Evolutionary conservation across 2,329 filamentous ascomycete genomes (phyloP).

Genomic region (Botrytis galanthina): DNA sequence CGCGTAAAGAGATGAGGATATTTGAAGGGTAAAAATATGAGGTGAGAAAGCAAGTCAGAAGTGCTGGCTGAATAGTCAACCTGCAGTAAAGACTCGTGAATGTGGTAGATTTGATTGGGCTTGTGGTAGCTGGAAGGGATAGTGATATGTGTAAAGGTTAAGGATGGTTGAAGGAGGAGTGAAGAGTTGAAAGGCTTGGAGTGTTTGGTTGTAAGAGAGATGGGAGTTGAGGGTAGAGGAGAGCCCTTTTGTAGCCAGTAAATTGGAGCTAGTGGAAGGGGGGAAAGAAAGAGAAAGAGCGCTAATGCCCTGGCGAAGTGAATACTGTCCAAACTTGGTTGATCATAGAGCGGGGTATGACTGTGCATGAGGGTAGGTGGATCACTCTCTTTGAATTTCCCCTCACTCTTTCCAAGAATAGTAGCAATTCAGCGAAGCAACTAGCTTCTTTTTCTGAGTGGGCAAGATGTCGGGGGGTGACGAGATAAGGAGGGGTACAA

Average conservation of each 20-base stretch:
- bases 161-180: slow-evolving; percentile 11
- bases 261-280: neutral
- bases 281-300: neutral
- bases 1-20: neutral
- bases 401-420: neutral
- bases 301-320: neutral
- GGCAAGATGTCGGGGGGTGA: neutral
- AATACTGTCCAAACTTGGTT: neutral
- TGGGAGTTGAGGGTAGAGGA: neutral
- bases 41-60: slow-evolving; percentile 21
- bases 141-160: neutral
- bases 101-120: slow-evolving; percentile 6
- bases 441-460: neutral
- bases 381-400: neutral
- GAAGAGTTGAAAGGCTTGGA: neutral
- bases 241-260: neutral
- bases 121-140: neutral
- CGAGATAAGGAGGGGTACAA: neutral
- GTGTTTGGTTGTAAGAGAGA: slow-evolving; percentile 5
- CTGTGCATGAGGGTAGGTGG: neutral
- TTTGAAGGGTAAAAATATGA: slow-evolving; percentile 10
- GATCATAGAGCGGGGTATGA: neutral
- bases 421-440: neutral
- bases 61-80: slow-evolving; percentile 25
- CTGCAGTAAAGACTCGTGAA: slow-evolving; percentile 2